Conservation (phyloP, 176 grass and related monocot genomes). For the Musa beccarii region DNA sequence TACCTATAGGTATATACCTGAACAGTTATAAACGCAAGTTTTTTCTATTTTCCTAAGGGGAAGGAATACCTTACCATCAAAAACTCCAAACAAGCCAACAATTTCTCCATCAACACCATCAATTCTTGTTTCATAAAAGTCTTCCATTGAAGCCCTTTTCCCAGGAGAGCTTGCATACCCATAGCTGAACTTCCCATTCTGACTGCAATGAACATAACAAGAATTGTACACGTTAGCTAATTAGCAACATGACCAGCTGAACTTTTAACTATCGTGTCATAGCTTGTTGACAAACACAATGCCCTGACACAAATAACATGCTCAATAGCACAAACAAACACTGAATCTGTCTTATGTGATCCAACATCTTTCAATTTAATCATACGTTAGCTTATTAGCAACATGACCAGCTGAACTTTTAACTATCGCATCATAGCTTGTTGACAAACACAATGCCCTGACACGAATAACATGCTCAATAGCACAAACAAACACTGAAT, state of each 20-base stretch:
- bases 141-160: conserved; percentile 79
- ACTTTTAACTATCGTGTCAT: neutral
- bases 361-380: neutral
- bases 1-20: neutral
- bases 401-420: neutral
- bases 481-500: neutral
- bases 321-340: neutral
- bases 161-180: conserved; percentile 70
- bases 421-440: neutral
- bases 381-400: conserved; percentile 1
- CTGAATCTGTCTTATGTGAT: neutral
- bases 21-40: neutral
- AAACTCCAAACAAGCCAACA: conserved; percentile 76
- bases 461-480: neutral
- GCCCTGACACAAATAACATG: neutral
- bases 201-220: conserved; percentile 31
- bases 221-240: neutral
- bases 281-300: neutral
- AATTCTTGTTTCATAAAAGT: conserved; percentile 72
- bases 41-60: neutral
- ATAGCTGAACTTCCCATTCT: conserved; percentile 76
- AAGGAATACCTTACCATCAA: conserved; percentile 44
- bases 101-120: conserved; percentile 77
- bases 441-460: neutral
- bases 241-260: neutral